These are phyloP conservation scores for Trichoderma hamatum DNA, from an alignment of 2,329 filamentous ascomycete genomes.

Conservation along the genomic window DNA sequence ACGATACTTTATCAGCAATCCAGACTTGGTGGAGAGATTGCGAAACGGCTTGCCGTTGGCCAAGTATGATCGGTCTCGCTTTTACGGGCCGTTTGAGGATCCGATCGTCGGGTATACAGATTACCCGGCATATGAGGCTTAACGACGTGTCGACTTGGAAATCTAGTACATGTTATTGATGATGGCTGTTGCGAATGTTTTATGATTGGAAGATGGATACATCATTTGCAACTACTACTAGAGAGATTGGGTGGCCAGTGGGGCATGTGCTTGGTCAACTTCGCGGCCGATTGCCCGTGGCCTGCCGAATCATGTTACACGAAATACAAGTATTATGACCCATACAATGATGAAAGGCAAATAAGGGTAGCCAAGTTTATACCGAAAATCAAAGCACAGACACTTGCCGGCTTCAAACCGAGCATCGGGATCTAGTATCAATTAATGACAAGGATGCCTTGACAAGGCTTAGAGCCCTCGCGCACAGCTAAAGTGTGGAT, in stretches of 20 bases:
- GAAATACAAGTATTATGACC: background rate
- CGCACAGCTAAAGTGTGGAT: background rate
- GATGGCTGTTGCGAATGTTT: background rate
- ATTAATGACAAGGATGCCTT: background rate
- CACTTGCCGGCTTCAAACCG: background rate
- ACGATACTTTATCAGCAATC: conserved; percentile 52
- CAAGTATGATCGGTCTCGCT: conserved; percentile 48
- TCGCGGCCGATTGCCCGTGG: background rate
- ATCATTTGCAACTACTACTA: background rate
- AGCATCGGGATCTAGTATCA: background rate
- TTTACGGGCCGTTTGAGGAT: conserved; percentile 48
- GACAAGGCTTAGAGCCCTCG: background rate
- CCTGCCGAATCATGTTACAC: background rate
- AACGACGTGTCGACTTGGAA: background rate
- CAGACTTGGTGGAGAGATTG: conserved; percentile 50
- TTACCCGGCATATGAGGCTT: conserved; percentile 34
- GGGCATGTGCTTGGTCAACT: no score
- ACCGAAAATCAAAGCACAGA: background rate
- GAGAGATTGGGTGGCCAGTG: background rate
- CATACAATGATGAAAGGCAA: background rate
- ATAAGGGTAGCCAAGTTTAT: background rate
- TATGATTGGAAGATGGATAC: background rate
- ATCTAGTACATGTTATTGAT: background rate
- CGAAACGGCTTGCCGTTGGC: conserved; percentile 45
- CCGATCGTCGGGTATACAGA: conserved; percentile 41